Base-by-base conservation (phyloP, 2,329 filamentous ascomycete genomes). In the Proliferodiscus dingleyae region DNA sequence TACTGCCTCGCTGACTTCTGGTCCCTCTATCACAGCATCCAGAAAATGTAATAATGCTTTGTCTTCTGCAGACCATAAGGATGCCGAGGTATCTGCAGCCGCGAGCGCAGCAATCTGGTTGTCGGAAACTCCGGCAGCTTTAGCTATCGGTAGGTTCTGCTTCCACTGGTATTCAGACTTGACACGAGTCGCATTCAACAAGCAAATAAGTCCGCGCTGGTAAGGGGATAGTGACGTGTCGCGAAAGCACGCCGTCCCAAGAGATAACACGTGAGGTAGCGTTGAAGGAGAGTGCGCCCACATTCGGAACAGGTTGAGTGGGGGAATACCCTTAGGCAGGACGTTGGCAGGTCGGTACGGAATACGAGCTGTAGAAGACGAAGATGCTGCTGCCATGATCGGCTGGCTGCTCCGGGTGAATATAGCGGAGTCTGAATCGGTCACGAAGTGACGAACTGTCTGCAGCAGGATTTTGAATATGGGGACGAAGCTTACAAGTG, bases 141-240 rank as follows among this genome's bases (percentile, higher is more conserved):
- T 49, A 5, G 52, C 51, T 32, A 53, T 50, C 22, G 45, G 48
- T 22, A 55, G 46, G 37, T 57, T 53, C 21, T 55, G 53, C 36
- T 51, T 52, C 46, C 51, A 54, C 36, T 57, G 55, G 39, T 57
- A 57, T 16, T 57, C 55, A 28, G 49, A 57, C 11, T 42, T 38
- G 21, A 55, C 24, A 9, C 51, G 47, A 26, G 43, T 41, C 10
- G 55, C 53, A 29, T 51, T 52, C 29, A 52, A 41, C 32, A 57
- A 41, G 33, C 53, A 53, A 16, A 55, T 41, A 11, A 57, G 43
- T 42, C 55, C 55, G 29, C 51, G 49, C 28, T 49, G 46, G 28
- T 57, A 52, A 5, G 51, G 45, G 8, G 49, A 49, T 6, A 55
- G 46, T 16, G 55, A 54, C 4, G 53, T 55, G 22, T 55, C 55